These are phyloP conservation scores for Diutina rugosa DNA, from an alignment of 1,139 yeast species.

Conservation along the genomic window DNA sequence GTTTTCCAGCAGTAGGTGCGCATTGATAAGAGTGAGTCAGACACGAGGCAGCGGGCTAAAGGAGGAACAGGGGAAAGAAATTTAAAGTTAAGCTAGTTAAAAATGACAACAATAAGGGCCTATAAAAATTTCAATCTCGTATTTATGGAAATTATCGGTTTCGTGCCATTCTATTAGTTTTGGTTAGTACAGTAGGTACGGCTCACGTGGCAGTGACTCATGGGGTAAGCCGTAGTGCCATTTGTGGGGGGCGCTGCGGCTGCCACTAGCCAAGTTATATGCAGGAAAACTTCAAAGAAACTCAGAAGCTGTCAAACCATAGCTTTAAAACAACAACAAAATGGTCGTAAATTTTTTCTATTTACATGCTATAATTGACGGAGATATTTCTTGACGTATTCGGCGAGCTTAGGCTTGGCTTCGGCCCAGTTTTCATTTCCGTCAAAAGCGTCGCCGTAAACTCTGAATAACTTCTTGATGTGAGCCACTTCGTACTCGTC, in stretches of 20 bases:
- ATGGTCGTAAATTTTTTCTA: neutral
- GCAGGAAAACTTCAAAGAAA: neutral
- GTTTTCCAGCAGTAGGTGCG: neutral
- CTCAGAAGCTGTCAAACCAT: too few species aligned
- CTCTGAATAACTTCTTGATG: constrained; percentile 34
- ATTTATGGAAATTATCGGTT: too few species aligned
- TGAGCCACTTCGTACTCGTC: constrained; percentile 30
- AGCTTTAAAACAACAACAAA: too few species aligned
- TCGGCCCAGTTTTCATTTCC: constrained; percentile 19
- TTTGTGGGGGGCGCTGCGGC: neutral
- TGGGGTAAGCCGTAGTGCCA: neutral
- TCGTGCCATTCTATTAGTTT: too few species aligned
- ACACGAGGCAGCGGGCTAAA: neutral
- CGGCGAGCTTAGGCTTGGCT: constrained; percentile 14
- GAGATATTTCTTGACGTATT: constrained; percentile 3
- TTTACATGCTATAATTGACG: neutral
- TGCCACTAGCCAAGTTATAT: neutral
- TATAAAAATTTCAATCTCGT: neutral
- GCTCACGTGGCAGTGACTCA: neutral
- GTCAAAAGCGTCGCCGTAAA: constrained; percentile 41
- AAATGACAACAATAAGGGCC: too few species aligned
- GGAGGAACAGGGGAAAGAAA: neutral
- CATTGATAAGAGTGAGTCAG: neutral
- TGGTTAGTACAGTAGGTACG: too few species aligned
- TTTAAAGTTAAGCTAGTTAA: neutral